Base-by-base conservation (phyloP, 2,329 filamentous ascomycete species). In the Tolypocladium endophyticum region DNA sequence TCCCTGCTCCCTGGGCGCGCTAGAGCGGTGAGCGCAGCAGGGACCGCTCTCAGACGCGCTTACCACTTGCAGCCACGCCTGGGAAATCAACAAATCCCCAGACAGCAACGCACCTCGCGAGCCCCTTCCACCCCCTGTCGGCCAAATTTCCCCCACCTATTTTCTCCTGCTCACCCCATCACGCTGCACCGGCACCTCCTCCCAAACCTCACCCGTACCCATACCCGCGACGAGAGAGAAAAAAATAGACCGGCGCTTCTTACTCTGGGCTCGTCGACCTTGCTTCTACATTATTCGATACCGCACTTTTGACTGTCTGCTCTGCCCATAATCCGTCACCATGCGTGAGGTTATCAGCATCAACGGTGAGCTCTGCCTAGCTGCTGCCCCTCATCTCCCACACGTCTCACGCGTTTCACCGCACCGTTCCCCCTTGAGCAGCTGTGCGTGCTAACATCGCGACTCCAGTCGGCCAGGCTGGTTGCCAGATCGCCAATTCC, bases 321-420 rank as follows among this genome's bases (percentile, higher is more conserved):
- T 58, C 57, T 30, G 47, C 30, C 50, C 64, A 58, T 55, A 63
- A 65, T 65, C 70, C 72, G 73, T 73, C 83, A 92, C 77, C 76
- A 97, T 97, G 93, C 92, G 93, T 89, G 93, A 97, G 87, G 92
- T 97, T 77, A 96, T 97, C 79, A 93, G 89, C 82, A 89, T 97
- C 86, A 97, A 97, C 86, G 92, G 93, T 97, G 86, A 74, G 88
- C 73, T 68, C 61, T 36, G 35, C 35, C 35, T 60, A 74, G 88
- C 73, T 67, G 62, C 60, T 66, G 62, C 64, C 65, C 65, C 68
- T 68, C 61, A 62, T 66, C 65, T 63, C 67, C 68, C 67, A 66
- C 69, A 67, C 66, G 64, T 64, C 58, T 41, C 55, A 60, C 64
- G 62, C 59, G 58, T 62, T 58, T 63, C 59, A 62, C 61, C 58